phyloP scores from a whole-genome alignment of 805 yeast genomes.

The Maudiozyma serrabonitensis region DNA sequence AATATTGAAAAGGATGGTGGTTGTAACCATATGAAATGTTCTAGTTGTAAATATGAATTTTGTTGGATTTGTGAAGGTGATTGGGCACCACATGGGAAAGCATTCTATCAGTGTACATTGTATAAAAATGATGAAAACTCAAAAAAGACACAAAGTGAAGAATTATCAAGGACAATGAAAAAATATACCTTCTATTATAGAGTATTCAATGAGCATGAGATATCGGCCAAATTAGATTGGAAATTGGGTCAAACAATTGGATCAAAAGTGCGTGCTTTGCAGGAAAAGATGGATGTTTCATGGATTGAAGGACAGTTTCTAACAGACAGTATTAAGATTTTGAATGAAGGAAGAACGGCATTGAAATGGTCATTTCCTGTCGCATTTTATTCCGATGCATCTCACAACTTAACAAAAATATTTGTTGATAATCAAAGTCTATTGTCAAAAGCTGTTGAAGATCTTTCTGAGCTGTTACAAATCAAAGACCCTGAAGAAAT shows the following conservation, averaged over 20 bases:
- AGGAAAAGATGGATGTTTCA: conserved; percentile 53
- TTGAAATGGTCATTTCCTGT: conserved; percentile 88
- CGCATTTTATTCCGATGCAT: conserved; percentile 51
- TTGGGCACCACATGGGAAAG: conserved; percentile 63
- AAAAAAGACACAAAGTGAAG: conserved; percentile 19
- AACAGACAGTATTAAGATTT: conserved; percentile 55
- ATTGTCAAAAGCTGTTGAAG: conserved; percentile 58
- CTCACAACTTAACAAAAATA: conserved; percentile 45
- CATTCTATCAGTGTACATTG: conserved; percentile 58
- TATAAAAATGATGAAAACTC: conserved; percentile 36
- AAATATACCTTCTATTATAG: conserved; percentile 69
- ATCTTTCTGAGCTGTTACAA: conserved; percentile 49
- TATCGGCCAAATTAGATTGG: conserved; percentile 64
- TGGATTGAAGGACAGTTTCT: conserved; percentile 87
- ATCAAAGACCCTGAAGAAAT: conserved; percentile 31
- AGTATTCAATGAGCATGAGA: conserved; percentile 65
- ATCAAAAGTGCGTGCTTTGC: conserved; percentile 51
- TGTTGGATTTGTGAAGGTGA: conserved; percentile 86
- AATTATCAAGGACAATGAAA: conserved; percentile 34
- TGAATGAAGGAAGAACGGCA: conserved; percentile 61
- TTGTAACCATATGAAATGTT: conserved; percentile 92
- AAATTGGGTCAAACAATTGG: conserved; percentile 55
- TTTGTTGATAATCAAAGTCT: conserved; percentile 65
- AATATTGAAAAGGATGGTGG: conserved; percentile 92
- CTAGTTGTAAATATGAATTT: conserved; percentile 65